Evolutionary conservation across 2,329 filamentous ascomycete species (phyloP), one percentile per base, ranked within the genome.

Genomic region (Volutella citrinella): DNA sequence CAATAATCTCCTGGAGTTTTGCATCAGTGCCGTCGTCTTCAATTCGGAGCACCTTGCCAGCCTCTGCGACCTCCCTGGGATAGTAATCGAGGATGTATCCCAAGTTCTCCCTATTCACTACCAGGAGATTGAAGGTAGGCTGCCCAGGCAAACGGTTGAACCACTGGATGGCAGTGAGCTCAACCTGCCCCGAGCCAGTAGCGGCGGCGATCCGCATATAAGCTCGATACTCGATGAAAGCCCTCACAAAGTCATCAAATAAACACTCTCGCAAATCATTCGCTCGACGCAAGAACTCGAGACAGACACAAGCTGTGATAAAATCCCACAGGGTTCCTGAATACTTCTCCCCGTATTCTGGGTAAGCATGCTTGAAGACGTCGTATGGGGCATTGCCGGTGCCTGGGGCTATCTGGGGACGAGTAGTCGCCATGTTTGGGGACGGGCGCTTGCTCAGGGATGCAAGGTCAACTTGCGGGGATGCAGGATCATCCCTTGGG

Each of bases 221-320:
- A 1, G 48, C 42, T 7, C 64, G 42, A 42, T 65, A 78, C 2
- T 49, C 51, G 3, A 64, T 57, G 31, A 69, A 76, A 3, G 55
- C 50, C 7, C 65, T 56, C 19, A 78, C 65, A 32, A 76, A 73
- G 34, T 78, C 74, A 43, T 78, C 75, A 38, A 67, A 77, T 0
- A 74, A 48, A 33, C 57, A 71, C 16, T 64, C 60, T 10, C 63
- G 58, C 13, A 75, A 47, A 5, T 45, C 32, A 8, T 55, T 53
- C 10, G 54, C 43, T 16, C 54, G 46, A 25, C 56, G 54, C 3
- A 72, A 53, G 32, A 58, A 60, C 13, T 65, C 54, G 7, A 76
- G 47, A 42, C 60, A 69, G 0, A 69, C 49, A 31, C 71, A 66
- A 0, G 68, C 69, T 15, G 57, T 59, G 16, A 74, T 48, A 33